phyloP scores from a whole-genome alignment of 345 rosid genomes.

The Trapa incisa region DNA sequence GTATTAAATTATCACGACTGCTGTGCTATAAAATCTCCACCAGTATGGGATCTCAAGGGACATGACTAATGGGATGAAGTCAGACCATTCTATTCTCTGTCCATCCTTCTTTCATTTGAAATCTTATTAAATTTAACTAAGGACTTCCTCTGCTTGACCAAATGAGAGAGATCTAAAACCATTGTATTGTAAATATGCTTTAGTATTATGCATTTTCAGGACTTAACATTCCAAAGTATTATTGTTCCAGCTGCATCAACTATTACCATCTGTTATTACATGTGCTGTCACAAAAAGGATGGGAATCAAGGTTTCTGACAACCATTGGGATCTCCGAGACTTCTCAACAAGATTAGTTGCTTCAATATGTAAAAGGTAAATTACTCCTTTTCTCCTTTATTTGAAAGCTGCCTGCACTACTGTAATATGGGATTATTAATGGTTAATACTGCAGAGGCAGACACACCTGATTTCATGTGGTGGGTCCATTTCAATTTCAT shows the following conservation, averaged over 20 bases:
- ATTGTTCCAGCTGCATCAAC: constrained; percentile 63
- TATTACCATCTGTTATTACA: constrained; percentile 67
- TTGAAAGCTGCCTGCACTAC: neutral
- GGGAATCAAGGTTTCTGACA: constrained; percentile 54
- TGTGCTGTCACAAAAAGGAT: constrained; percentile 64
- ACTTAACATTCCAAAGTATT: constrained; percentile 6
- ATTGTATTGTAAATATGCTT: neutral
- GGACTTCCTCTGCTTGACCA: neutral
- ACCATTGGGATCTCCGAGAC: constrained; percentile 78
- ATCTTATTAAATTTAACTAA: neutral
- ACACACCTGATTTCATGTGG: neutral
- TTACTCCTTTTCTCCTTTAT: neutral
- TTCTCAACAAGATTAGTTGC: constrained; percentile 53
- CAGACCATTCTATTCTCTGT: neutral
- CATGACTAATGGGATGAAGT: neutral
- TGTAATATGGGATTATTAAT: neutral
- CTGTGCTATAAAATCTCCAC: neutral
- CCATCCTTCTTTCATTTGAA: neutral
- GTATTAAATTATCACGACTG: neutral
- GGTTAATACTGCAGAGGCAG: neutral
- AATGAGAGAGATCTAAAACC: neutral
- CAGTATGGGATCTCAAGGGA: neutral
- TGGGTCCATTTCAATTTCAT: neutral
- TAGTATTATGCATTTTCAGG: neutral
- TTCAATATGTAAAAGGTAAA: constrained; percentile 63